Percentiles rank a stretch among this genome's conserved stretches.
Conservation (phyloP, 768 basidiomycete species). For the Lentinula guzmanii region DNA sequence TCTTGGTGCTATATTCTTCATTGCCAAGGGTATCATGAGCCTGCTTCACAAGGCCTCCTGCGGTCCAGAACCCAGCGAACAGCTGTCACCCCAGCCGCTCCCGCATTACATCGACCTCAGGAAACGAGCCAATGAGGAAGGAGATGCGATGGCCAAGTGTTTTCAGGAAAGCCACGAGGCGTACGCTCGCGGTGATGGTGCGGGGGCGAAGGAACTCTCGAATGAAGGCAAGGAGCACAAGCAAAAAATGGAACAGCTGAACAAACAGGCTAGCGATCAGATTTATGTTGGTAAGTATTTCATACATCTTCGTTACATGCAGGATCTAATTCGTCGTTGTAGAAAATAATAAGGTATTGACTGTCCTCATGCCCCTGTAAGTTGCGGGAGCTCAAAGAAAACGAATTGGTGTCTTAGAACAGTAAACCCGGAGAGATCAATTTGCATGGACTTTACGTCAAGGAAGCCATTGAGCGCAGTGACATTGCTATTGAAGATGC, state of each 20-base stretch:
- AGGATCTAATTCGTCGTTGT: slow-evolving; percentile 5
- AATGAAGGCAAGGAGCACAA: slow-evolving; percentile 78
- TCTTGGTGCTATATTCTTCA: too few species aligned
- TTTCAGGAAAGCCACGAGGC: slow-evolving; percentile 74
- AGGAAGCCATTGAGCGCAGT: slow-evolving; percentile 76
- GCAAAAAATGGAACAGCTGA: slow-evolving; percentile 69
- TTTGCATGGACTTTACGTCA: slow-evolving; percentile 89
- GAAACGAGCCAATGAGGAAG: slow-evolving; percentile 70
- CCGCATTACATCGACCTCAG: slow-evolving; percentile 66
- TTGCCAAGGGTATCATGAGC: too few species aligned
- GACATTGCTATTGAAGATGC: slow-evolving; percentile 70
- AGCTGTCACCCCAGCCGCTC: background rate
- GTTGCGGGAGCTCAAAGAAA: background rate
- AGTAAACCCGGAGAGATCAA: slow-evolving; percentile 74
- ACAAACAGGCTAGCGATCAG: slow-evolving; percentile 80
- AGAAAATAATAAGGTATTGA: slow-evolving; percentile 72
- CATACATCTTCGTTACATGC: background rate
- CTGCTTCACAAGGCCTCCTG: too few species aligned
- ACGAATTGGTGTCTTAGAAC: slow-evolving; percentile 32
- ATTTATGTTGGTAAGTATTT: slow-evolving; percentile 65
- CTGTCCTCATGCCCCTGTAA: background rate
- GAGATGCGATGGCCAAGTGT: slow-evolving; percentile 67
- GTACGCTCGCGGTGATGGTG: slow-evolving; percentile 68
- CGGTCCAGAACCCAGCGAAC: too few species aligned
- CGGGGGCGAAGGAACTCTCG: slow-evolving; percentile 74